A percentile compares a stretch with the other conserved stretches of the same genome.
Conservation (phyloP, 2,329 filamentous ascomycete species). For the Fusarium gaditjirri region DNA sequence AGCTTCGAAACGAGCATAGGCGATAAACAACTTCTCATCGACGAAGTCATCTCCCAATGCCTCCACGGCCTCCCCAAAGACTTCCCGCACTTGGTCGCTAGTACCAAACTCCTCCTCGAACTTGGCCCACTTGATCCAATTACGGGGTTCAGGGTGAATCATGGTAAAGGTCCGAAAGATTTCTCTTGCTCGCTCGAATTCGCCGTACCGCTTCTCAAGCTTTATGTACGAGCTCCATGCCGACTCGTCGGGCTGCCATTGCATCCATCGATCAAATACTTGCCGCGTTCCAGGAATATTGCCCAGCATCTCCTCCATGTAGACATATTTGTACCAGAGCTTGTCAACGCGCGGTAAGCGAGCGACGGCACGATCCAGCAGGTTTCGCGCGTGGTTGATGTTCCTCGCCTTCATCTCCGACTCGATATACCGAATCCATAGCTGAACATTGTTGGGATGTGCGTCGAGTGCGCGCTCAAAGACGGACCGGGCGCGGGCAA, state of each 20-base stretch:
- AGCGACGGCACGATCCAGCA: constrained; percentile 94
- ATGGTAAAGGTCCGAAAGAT: constrained; percentile 92
- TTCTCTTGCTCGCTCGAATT: constrained; percentile 87
- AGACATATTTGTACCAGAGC: constrained; percentile 99
- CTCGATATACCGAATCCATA: constrained; percentile 96
- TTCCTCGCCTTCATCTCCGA: constrained; percentile 93
- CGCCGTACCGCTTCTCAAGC: constrained; percentile 92
- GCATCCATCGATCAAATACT: constrained; percentile 98
- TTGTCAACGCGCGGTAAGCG: constrained; percentile 93
- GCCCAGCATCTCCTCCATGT: constrained; percentile 97
- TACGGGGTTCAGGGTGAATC: constrained; percentile 92
- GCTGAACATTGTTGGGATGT: constrained; percentile 83
- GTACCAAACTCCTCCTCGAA: constrained; percentile 98
- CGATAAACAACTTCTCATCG: constrained; percentile 94
- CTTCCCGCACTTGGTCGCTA: constrained; percentile 89
- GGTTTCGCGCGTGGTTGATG: constrained; percentile 95
- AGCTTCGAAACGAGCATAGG: constrained; percentile 93
- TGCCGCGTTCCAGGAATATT: constrained; percentile 93
- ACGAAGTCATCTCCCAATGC: constrained; percentile 93
- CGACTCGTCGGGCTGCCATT: constrained; percentile 95
- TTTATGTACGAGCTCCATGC: constrained; percentile 98
- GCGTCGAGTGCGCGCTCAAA: constrained; percentile 96
- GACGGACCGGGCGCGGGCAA: constrained; percentile 86
- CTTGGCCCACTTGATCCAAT: constrained; percentile 98
- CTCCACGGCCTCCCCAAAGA: constrained; percentile 89